Conservation (phyloP, 192 early-diverging fungal species). For the Linderina pennispora region DNA sequence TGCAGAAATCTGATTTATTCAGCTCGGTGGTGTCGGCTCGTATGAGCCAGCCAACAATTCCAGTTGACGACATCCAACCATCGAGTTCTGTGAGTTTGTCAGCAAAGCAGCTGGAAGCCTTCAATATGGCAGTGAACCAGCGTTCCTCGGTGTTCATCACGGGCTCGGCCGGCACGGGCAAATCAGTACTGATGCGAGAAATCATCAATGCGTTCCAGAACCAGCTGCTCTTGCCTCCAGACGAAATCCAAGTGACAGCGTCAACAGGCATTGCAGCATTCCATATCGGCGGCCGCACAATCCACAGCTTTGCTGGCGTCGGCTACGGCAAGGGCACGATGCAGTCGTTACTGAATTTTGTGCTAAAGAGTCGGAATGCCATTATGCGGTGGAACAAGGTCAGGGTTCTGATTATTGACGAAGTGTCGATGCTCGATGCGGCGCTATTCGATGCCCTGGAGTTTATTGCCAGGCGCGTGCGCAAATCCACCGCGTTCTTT, state of each 20-base stretch:
- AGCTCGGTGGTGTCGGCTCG: not conserved
- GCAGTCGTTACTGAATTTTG: slow-evolving; percentile 16
- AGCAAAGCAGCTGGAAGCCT: slow-evolving; percentile 53
- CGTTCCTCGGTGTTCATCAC: slow-evolving; percentile 63
- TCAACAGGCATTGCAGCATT: slow-evolving; percentile 80
- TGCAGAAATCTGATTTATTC: slow-evolving; percentile 1
- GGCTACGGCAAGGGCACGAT: slow-evolving; percentile 49
- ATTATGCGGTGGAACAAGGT: slow-evolving; percentile 55
- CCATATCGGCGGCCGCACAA: slow-evolving; percentile 66
- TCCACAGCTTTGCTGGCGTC: slow-evolving; percentile 67
- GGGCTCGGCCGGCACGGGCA: slow-evolving; percentile 67
- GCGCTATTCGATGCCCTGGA: slow-evolving; percentile 69
- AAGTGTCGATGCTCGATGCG: slow-evolving; percentile 74
- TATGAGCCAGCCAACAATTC: not conserved
- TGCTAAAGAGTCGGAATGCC: slow-evolving; percentile 31
- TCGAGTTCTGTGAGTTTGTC: slow-evolving; percentile 16
- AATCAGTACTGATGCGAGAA: slow-evolving; percentile 38
- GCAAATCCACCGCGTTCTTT: slow-evolving; percentile 49
- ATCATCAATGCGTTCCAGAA: slow-evolving; percentile 30
- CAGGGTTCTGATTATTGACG: slow-evolving; percentile 69
- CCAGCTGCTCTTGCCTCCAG: not conserved
- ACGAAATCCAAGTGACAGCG: slow-evolving; percentile 54
- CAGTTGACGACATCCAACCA: not conserved
- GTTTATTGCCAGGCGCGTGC: slow-evolving; percentile 51
- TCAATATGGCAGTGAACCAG: slow-evolving; percentile 53